Conservation (phyloP, 2,329 filamentous ascomycete species). For the Aureobasidium mangrovei region DNA sequence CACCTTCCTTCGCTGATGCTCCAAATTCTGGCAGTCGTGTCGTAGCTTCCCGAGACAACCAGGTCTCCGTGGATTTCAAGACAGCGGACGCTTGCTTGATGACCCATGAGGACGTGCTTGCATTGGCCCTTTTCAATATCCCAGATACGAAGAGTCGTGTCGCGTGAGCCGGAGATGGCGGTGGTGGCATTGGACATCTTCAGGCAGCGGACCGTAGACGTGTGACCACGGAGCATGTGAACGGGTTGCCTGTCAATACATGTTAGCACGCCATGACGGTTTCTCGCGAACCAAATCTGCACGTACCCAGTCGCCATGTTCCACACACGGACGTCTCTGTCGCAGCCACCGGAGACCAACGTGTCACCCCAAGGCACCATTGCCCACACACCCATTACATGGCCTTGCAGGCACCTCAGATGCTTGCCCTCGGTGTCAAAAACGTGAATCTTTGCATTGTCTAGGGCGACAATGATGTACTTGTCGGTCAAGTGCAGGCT, state of each 20-base stretch:
- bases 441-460: conserved; percentile 97
- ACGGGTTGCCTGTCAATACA: conserved; percentile 35
- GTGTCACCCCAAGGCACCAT: conserved; percentile 98
- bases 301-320: conserved; percentile 83
- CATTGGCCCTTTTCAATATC: conserved; percentile 82
- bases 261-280: neutral
- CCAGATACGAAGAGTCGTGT: conserved; percentile 92
- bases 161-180: conserved; percentile 90
- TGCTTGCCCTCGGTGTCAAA: conserved; percentile 87
- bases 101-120: conserved; percentile 83
- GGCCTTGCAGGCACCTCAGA: conserved; percentile 81
- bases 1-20: conserved; percentile 94
- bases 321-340: conserved; percentile 95
- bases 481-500: conserved; percentile 88
- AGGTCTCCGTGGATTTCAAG: conserved; percentile 93
- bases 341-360: conserved; percentile 90
- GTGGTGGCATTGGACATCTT: conserved; percentile 96
- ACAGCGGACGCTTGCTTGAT: conserved; percentile 91
- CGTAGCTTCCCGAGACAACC: conserved; percentile 96
- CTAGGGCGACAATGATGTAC: conserved; percentile 94
- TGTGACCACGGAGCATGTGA: conserved; percentile 85
- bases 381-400: conserved; percentile 99
- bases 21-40: conserved; percentile 95
- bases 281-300: neutral
- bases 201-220: conserved; percentile 88